phyloP scores from a whole-genome alignment of 805 yeast species.

The Schwanniomyces vanrijiae region DNA sequence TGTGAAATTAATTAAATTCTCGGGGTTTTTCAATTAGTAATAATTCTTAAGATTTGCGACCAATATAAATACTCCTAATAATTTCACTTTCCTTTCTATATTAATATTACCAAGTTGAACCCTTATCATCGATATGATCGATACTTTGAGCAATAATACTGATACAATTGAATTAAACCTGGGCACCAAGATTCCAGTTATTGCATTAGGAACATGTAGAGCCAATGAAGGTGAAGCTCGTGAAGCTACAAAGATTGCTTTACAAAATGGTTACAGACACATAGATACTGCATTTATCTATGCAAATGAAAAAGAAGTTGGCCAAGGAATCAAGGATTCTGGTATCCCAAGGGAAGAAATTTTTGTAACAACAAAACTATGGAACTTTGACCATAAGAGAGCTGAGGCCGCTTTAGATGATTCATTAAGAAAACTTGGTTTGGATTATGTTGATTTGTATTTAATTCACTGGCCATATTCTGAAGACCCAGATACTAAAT shows the following conservation, averaged over 20 bases:
- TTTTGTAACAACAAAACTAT: conserved; percentile 71
- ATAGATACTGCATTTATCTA: conserved; percentile 76
- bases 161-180: conserved; percentile 48
- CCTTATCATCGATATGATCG: not conserved
- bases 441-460: conserved; percentile 77
- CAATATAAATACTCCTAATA: not conserved
- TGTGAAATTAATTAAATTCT: not conserved
- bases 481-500: conserved; percentile 40
- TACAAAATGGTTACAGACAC: conserved; percentile 67
- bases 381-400: conserved; percentile 53
- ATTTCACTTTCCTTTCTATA: not conserved
- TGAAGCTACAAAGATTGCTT: conserved; percentile 56
- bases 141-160: conserved; percentile 3
- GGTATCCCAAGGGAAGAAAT: conserved; percentile 65
- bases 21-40: not conserved
- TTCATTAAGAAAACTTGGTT: conserved; percentile 60
- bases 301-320: conserved; percentile 65
- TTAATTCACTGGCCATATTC: conserved; percentile 78
- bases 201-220: conserved; percentile 78
- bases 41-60: too few relatives aligned
- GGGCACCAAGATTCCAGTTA: conserved; percentile 61
- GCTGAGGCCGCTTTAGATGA: conserved; percentile 54
- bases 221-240: conserved; percentile 47
- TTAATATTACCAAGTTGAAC: not conserved
- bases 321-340: conserved; percentile 51